These are phyloP conservation scores for Leccinum griseonigrum DNA, from an alignment of 1,284 basidiomycete genomes.

Conservation along the genomic window DNA sequence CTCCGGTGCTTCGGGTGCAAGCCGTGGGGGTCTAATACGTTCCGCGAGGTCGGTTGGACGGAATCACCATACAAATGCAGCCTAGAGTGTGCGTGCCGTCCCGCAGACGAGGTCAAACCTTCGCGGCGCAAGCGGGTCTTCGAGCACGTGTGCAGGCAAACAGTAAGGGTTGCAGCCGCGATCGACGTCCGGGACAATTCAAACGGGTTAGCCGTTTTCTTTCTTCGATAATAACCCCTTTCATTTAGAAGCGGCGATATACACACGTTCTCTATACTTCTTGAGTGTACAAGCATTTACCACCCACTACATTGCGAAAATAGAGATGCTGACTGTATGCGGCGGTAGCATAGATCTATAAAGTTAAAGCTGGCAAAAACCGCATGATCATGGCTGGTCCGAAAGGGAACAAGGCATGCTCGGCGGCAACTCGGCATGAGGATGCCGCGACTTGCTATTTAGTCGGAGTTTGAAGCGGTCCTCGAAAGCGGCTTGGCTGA, in stretches of 20 bases:
- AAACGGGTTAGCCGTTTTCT: neutral
- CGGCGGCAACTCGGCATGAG: conserved; percentile 19
- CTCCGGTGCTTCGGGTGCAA: neutral
- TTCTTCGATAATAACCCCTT: conserved; percentile 3
- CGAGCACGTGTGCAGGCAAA: neutral
- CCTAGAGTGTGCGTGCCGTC: neutral
- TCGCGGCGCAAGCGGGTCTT: neutral
- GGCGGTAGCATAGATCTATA: neutral
- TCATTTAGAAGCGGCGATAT: conserved; percentile 19
- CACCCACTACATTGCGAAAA: neutral
- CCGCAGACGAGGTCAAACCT: neutral
- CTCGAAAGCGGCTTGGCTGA: conserved; percentile 25
- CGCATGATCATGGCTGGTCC: neutral
- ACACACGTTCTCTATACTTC: too few relatives aligned
- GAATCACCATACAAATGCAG: neutral
- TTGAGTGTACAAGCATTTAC: too few relatives aligned
- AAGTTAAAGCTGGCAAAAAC: neutral
- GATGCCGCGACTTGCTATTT: conserved; percentile 13
- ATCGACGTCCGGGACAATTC: neutral
- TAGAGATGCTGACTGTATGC: conserved; percentile 1
- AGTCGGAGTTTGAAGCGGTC: conserved; percentile 28
- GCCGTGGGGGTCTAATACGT: neutral
- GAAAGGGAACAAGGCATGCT: conserved; percentile 1
- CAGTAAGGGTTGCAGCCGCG: neutral
- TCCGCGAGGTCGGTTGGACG: neutral